These are phyloP conservation scores for Calocybe gambosa DNA, from an alignment of 1,284 basidiomycete species.

Conservation along the genomic window DNA sequence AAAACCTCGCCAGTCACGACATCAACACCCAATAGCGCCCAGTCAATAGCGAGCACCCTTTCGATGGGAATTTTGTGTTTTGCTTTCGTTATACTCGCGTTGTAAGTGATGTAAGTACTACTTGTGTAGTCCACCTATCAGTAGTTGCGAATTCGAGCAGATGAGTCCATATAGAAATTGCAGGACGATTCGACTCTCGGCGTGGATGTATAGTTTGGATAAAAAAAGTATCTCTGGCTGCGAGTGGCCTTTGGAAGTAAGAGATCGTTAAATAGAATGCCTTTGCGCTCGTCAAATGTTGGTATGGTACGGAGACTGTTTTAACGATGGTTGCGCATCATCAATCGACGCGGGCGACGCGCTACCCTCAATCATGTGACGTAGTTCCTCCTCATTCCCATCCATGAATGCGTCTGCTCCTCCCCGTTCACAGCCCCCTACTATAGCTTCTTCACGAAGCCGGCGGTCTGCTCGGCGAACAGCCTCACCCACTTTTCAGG, in stretches of 20 bases:
- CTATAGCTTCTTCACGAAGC: conserved; percentile 6
- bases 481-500: not conserved
- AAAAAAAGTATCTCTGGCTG: no score
- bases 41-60: not conserved
- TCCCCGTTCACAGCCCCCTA: conserved; percentile 2
- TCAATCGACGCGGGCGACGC: no score
- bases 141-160: no score
- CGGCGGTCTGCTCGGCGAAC: not conserved
- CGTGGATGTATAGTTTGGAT: no score
- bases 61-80: not conserved
- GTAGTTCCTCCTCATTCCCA: not conserved
- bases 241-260: no score
- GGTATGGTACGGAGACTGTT: no score
- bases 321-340: no score
- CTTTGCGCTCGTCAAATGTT: no score
- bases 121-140: not conserved
- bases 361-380: not conserved
- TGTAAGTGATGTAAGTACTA: not conserved
- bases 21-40: not conserved
- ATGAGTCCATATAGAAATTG: no score
- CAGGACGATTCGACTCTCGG: no score
- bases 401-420: conserved; percentile 4
- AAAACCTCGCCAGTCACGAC: not conserved
- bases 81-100: not conserved
- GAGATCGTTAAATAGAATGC: no score